Evolutionary conservation across 768 basidiomycete species (phyloP).

Genomic region (Amanita rubescens): DNA sequence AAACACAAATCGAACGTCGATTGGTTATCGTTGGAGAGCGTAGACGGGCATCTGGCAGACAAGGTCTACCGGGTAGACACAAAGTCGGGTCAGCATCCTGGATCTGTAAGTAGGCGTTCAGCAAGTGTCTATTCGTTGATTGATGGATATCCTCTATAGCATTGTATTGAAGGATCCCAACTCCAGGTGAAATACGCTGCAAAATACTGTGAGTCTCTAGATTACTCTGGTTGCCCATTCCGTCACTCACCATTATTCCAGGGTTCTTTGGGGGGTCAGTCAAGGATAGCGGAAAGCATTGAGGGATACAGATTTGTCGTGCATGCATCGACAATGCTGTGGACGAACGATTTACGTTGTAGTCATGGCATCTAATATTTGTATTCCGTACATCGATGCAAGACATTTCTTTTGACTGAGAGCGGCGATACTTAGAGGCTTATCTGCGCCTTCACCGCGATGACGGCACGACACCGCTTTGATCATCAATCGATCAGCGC

Average conservation of each 20-base stretch:
- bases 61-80: constrained; percentile 48
- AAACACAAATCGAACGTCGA: constrained; percentile 33
- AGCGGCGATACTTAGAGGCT: no score
- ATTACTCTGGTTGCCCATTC: background rate
- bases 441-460: no score
- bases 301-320: background rate
- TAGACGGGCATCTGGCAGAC: constrained; percentile 42
- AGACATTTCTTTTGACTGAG: no score
- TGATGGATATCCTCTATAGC: background rate
- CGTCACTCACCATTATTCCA: background rate
- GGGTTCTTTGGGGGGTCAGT: background rate
- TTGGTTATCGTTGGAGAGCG: constrained; percentile 42
- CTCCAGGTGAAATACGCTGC: constrained; percentile 45
- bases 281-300: background rate
- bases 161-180: constrained; percentile 34
- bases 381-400: no score
- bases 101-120: constrained; percentile 27
- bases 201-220: constrained; percentile 40
- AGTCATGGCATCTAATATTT: no score
- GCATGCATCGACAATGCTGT: no score
- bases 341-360: no score
- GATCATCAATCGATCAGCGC: no score
- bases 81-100: constrained; percentile 45
- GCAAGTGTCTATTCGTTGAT: background rate
- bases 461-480: no score